Evolutionary conservation across 768 basidiomycete genomes (phyloP), one percentile per base, ranked within the genome.

Genomic region (Coprinopsis sp.): DNA sequence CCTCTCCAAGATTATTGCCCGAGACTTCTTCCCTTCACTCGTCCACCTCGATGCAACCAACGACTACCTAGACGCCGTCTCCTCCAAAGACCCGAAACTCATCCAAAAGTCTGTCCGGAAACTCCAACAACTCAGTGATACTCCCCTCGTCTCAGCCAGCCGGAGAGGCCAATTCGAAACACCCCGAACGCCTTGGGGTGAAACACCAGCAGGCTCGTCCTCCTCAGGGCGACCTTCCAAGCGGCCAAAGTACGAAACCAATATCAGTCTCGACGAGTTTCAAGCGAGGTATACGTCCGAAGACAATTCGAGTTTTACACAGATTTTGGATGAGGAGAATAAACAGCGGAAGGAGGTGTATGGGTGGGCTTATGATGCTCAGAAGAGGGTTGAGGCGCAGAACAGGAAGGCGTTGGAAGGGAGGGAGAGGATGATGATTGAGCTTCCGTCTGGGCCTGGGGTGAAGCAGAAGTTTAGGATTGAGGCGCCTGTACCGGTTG

Each of bases 11-110:
- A 97, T 98, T 58, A 98, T 98, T 58, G 87, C 90, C 30, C 84
- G 96, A 39, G 95, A 98, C 68, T 99, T 99, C 76, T 99, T 98
- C 59, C 96, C 96, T 0, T 91, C 91, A 11, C 78, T 98, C 8
- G 81, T 85, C 14, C 89, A 91, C 55, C 76, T 95, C 22, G 89
- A 94, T 55, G 88, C 91, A 16, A 88, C 90, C 25, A 91, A 94
- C 61, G 76, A 73, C 47, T 92, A 93, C 65, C 78, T 95, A 19
- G 82, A 87, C 50, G 91, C 91, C 3, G 67, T 91, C 31, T 75
- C 77, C 34, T 72, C 81, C n/a, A 71, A 82, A 50, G 90, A 96
- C 63, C 81, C 87, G 1, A 69, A 77, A 46, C 77, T 86, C n/a
- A 83, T 94, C 46, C 73, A 78, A 36, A 78, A 82, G 0, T 85